phyloP scores from a whole-genome alignment of 495 filamentous ascomycete genomes.

The Penicillium alfredii region DNA sequence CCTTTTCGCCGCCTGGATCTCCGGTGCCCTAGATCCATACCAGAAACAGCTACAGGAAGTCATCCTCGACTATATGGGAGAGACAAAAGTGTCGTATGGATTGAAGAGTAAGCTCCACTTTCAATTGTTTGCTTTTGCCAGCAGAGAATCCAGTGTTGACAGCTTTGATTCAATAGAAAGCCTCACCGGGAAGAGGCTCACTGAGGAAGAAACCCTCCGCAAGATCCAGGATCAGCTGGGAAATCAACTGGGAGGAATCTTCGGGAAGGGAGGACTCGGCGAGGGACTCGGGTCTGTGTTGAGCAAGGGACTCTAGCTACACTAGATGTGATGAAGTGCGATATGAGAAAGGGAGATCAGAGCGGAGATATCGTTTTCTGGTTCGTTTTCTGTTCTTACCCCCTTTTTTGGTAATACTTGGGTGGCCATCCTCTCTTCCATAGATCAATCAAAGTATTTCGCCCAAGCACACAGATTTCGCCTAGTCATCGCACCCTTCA shows the following conservation, averaged over 20 bases:
- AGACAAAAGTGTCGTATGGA: constrained; percentile 42
- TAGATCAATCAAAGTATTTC: too few species aligned
- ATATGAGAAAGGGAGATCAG: not conserved
- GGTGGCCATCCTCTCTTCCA: too few species aligned
- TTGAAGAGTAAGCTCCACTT: constrained; percentile 26
- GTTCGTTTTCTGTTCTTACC: too few species aligned
- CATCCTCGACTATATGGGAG: constrained; percentile 46
- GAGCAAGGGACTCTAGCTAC: constrained; percentile 16
- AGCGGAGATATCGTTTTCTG: too few species aligned
- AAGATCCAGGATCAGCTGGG: constrained; percentile 33
- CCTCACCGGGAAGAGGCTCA: constrained; percentile 28
- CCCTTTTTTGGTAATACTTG: too few species aligned
- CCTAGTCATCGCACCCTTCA: too few species aligned
- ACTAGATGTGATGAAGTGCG: not conserved
- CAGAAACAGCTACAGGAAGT: constrained; percentile 41
- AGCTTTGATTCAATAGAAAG: constrained; percentile 18
- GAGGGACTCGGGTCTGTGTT: constrained; percentile 19
- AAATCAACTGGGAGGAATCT: constrained; percentile 18
- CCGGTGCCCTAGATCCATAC: constrained; percentile 28
- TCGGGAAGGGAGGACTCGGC: constrained; percentile 19
- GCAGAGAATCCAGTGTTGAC: not conserved
- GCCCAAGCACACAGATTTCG: too few species aligned
- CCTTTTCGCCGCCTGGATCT: constrained; percentile 30
- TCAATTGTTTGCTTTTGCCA: constrained; percentile 1
- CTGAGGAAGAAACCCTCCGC: constrained; percentile 30